These are phyloP conservation scores for Colletotrichum filicis DNA, from an alignment of 2,329 filamentous ascomycete genomes.

Conservation along the genomic window DNA sequence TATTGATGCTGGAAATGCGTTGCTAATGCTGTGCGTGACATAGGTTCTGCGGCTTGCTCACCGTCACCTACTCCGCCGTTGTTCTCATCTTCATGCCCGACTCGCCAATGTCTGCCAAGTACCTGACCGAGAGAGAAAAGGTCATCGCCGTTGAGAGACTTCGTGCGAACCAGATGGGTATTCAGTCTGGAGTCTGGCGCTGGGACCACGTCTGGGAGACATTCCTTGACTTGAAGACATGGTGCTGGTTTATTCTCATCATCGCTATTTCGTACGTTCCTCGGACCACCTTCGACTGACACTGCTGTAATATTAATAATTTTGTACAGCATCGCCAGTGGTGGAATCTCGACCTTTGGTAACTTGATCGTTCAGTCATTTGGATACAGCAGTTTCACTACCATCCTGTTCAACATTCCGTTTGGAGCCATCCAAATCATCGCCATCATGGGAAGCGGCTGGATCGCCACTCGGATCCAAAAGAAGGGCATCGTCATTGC, in stretches of 20 bases:
- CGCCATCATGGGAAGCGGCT: slow-evolving; percentile 66
- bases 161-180: slow-evolving; percentile 57
- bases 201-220: slow-evolving; percentile 51
- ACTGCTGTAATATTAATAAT: not conserved
- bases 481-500: slow-evolving; percentile 57
- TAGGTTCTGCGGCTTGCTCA: slow-evolving; percentile 48
- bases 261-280: slow-evolving; percentile 58
- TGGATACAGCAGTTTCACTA: slow-evolving; percentile 63
- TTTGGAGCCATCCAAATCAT: slow-evolving; percentile 69
- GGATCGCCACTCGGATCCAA: slow-evolving; percentile 53
- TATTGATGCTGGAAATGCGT: not conserved
- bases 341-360: slow-evolving; percentile 67
- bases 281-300: not conserved
- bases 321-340: slow-evolving; percentile 53
- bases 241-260: slow-evolving; percentile 53
- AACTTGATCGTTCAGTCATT: slow-evolving; percentile 67
- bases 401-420: slow-evolving; percentile 68
- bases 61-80: slow-evolving; percentile 56
- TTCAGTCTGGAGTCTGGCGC: slow-evolving; percentile 47
- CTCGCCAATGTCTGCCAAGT: slow-evolving; percentile 67
- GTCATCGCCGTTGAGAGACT: slow-evolving; percentile 67
- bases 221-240: slow-evolving; percentile 48
- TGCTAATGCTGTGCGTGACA: not conserved
- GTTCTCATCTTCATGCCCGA: slow-evolving; percentile 70
- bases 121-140: slow-evolving; percentile 64